These are phyloP conservation scores for Colletotrichum sp. DNA, from an alignment of 2,329 filamentous ascomycete species.

Conservation along the genomic window DNA sequence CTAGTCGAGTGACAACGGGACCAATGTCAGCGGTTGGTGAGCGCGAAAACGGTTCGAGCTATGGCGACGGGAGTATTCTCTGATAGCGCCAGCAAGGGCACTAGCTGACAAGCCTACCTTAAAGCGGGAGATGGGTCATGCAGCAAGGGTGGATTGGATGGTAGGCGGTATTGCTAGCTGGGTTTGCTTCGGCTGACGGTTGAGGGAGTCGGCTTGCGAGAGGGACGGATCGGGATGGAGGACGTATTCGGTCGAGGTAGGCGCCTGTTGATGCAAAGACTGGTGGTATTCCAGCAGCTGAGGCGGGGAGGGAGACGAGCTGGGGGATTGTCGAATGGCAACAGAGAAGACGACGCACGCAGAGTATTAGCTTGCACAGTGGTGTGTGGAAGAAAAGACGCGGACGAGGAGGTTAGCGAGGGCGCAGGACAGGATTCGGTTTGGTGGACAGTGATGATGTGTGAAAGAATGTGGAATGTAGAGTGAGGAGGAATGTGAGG, in stretches of 20 bases:
- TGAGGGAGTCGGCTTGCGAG: not conserved
- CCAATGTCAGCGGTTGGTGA: slow-evolving; percentile 5
- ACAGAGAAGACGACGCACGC: not conserved
- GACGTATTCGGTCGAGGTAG: not conserved
- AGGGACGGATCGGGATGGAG: slow-evolving; percentile 8
- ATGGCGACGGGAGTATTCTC: not conserved
- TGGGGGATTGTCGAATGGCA: not conserved
- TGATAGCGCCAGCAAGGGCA: not conserved
- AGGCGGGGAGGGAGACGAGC: not conserved
- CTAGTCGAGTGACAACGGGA: slow-evolving; percentile 5
- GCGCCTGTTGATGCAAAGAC: not conserved
- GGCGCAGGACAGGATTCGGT: not conserved
- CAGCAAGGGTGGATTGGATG: slow-evolving; percentile 3
- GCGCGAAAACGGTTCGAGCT: not conserved
- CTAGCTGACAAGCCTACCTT: not conserved
- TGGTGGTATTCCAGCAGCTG: not conserved
- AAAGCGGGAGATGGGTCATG: slow-evolving; percentile 5
- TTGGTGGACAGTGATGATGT: not conserved
- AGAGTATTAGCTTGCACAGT: not conserved
- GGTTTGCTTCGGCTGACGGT: not conserved
- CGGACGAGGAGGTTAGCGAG: not conserved
- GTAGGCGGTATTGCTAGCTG: not conserved
- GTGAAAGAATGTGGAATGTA: not conserved
- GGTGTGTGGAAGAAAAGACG: not conserved
- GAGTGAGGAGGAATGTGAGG: not conserved